phyloP scores from a whole-genome alignment of 495 filamentous ascomycete species.

The Penicillium subrubescens region DNA sequence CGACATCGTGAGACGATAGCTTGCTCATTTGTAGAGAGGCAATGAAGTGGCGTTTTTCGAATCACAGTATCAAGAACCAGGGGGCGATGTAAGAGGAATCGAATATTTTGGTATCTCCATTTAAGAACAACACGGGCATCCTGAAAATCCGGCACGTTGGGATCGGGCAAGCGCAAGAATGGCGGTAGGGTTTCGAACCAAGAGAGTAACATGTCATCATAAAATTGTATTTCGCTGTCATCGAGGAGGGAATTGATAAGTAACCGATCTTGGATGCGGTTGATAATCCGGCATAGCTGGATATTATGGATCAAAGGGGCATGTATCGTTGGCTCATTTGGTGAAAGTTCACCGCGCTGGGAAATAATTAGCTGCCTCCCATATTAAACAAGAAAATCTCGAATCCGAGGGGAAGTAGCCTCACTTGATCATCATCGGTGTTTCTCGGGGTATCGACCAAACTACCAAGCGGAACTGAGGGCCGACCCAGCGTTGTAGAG shows the following conservation, averaged over 20 bases:
- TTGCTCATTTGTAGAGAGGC: constrained; percentile 53
- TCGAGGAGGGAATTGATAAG: constrained; percentile 60
- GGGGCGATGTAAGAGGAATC: constrained; percentile 67
- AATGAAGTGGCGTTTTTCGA: constrained; percentile 50
- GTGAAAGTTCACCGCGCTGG: constrained; percentile 23
- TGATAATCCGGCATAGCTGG: constrained; percentile 71
- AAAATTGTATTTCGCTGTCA: constrained; percentile 54
- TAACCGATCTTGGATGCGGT: constrained; percentile 66
- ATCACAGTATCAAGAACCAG: constrained; percentile 63
- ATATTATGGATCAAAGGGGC: constrained; percentile 52
- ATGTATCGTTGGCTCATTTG: constrained; percentile 20
- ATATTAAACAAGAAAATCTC: not conserved
- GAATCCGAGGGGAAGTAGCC: not conserved
- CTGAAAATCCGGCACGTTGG: constrained; percentile 63
- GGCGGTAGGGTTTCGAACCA: constrained; percentile 62
- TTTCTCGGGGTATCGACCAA: constrained; percentile 21
- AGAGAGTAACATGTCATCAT: constrained; percentile 60
- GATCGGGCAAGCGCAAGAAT: constrained; percentile 58
- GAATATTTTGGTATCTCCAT: constrained; percentile 71
- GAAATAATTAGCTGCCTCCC: not conserved
- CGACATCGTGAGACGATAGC: constrained; percentile 62
- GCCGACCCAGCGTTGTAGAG: constrained; percentile 62
- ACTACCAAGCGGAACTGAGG: constrained; percentile 16
- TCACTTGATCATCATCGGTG: constrained; percentile 15
- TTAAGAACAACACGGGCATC: constrained; percentile 69